Base-by-base conservation (phyloP, 225 moss, liverwort and hornwort species). In the Sphagnum contortum region DNA sequence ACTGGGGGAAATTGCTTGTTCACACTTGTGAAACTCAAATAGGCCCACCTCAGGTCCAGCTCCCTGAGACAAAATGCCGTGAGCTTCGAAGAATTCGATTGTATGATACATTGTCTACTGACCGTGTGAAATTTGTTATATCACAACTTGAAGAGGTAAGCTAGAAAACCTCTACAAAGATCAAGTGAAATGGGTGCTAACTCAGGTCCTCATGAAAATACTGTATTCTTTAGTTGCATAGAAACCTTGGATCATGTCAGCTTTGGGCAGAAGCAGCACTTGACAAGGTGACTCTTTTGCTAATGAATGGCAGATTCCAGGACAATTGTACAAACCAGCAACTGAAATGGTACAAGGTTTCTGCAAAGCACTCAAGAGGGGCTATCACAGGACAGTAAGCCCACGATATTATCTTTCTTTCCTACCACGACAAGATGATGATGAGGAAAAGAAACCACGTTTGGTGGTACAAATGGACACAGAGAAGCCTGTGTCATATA, bases 401-500 rank as follows among this genome's bases (percentile, higher is more conserved):
- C 84, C 84, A 48, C 74, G 75, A 45, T 80, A 80, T 48, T 85
- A 75, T 66, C 68, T 80, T 12, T 80, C 84, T 46, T 75, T 75
- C 53, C 77, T 80, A 62, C 77, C 80, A 8, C 74, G 66, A 53
- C 74, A 85, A 55, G 80, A 77, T 13, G 80, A 81, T 48, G 84
- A 85, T 9, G 71, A 76, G 55, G 77, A 73, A 57, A 75, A 70
- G 29, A 63, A 73, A 51, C 77, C 77, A 7, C 75, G 78, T 44
- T 85, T 74, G 84, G 72, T 85, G 64, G 77, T 73, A 55, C 84
- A 85, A 65, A 76, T 85, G 81, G 84, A 81, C 64, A 80, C 80
- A 6, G 84, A 85, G 59, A 80, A 72, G 60, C 76, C 73, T 50
- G 68, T 77, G 3, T 58, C 71, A 45, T 59, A 68, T 13, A 66